Conservation (phyloP, 306 rosid species). For the Quercus gilva region DNA sequence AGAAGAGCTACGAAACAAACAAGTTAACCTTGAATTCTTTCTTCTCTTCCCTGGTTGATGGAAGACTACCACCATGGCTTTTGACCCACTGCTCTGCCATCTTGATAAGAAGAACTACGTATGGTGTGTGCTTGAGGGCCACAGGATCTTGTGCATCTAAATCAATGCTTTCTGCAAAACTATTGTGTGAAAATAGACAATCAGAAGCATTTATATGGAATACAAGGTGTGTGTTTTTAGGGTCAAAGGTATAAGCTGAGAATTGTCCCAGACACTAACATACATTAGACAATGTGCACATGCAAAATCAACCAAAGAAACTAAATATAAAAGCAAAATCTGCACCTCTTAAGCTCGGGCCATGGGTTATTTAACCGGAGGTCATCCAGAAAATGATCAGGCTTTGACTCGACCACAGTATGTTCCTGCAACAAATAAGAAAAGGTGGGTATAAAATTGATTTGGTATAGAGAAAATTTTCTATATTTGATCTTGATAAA, state of each 20-base stretch:
- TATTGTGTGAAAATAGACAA: constrained; percentile 22
- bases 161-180: constrained; percentile 77
- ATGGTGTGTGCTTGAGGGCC: constrained; percentile 83
- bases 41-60: constrained; percentile 87
- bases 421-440: constrained; percentile 67
- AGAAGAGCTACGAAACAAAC: constrained; percentile 27
- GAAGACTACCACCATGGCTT: constrained; percentile 71
- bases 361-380: constrained; percentile 97
- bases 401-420: constrained; percentile 91
- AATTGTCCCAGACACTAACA: constrained; percentile 7
- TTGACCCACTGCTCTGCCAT: constrained; percentile 88
- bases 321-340: constrained; percentile 15
- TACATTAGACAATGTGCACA: background rate
- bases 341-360: constrained; percentile 88
- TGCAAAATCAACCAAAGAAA: background rate
- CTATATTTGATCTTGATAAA: constrained; percentile 3
- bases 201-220: constrained; percentile 30
- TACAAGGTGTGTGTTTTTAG: constrained; percentile 5
- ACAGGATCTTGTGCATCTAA: constrained; percentile 75
- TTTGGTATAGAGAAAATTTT: constrained; percentile 19
- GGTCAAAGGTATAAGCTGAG: constrained; percentile 2
- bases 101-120: constrained; percentile 87
- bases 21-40: constrained; percentile 80
- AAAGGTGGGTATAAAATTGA: constrained; percentile 12
- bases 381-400: constrained; percentile 96